Base-by-base conservation (phyloP, 2,329 filamentous ascomycete genomes). In the Fusarium sp. region DNA sequence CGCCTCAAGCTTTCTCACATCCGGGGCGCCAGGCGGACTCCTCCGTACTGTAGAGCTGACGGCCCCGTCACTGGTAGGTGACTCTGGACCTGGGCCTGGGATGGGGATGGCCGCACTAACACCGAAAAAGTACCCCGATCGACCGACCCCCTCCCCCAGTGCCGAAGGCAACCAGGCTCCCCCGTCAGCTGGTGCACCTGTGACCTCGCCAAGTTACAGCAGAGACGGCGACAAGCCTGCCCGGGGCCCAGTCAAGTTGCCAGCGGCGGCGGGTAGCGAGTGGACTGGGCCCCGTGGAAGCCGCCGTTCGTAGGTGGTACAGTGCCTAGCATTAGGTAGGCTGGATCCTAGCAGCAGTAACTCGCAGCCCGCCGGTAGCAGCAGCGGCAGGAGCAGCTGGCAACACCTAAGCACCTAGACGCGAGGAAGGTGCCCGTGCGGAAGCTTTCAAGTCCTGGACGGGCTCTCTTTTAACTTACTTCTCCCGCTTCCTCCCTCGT, bases 81-180 rank as follows among this genome's bases (percentile, higher is more conserved):
- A 62, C 63, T 47, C 22, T 47, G 22, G 14, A 25, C 22, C 42
- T 27, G 22, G 20, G 13, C 66, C 54, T 60, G 47, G 54, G 60
- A 52, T 52, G 27, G 27, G 47, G 45, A 27, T 29, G 45, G 36
- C 33, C 40, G 60, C 73, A 64, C 73, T 76, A 76, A 65, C 68
- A 66, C 73, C 63, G 31, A 74, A 75, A 68, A 57, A 74, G 73
- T 75, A 63, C 73, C 59, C 62, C 47, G 73, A 75, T 74, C 70
- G 73, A 74, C 73, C 65, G 62, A 63, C 67, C 73, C 67, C 68
- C 73, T 70, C 63, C 64, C 70, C 65, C 72, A 73, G 71, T 69
- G 70, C 75, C 73, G 64, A 77, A 74, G 74, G 68, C 70, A 77
- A 66, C 68, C 72, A 71, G 70, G 69, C 71, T 70, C 63, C 75